Evolutionary conservation across 768 basidiomycete species (phyloP).

Genomic region (Fomitopsis pulvina): DNA sequence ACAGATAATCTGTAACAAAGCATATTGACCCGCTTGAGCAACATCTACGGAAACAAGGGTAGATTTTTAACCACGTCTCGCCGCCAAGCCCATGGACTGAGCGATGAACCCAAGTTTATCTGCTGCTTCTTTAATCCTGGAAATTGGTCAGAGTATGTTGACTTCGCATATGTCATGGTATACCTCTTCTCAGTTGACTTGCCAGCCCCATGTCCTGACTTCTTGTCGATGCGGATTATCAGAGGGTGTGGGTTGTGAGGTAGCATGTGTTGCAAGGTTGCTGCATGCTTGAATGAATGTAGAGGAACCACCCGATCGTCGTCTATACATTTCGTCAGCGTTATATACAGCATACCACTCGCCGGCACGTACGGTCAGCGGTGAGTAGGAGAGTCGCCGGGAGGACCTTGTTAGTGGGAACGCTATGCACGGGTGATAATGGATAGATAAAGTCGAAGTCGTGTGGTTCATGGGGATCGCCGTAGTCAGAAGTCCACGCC

Average conservation of each 20-base stretch:
- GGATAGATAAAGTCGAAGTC: slow-evolving; percentile 84
- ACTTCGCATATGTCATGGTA: slow-evolving; percentile 5
- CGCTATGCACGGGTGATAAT: slow-evolving; percentile 76
- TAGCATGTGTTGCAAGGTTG: slow-evolving; percentile 62
- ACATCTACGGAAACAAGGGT: background rate
- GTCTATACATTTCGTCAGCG: slow-evolving; percentile 33
- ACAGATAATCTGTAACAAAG: background rate
- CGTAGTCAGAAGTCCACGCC: slow-evolving; percentile 78
- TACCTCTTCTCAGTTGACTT: slow-evolving; percentile 70
- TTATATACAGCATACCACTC: background rate
- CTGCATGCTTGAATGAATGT: slow-evolving; percentile 80
- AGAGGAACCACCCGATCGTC: slow-evolving; percentile 85
- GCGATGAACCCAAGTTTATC: slow-evolving; percentile 77
- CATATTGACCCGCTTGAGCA: background rate
- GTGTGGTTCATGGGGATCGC: slow-evolving; percentile 62
- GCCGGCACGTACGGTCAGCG: slow-evolving; percentile 62
- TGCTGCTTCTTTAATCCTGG: slow-evolving; percentile 66
- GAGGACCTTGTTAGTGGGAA: slow-evolving; percentile 50
- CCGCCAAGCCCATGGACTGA: slow-evolving; percentile 49
- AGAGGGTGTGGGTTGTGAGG: slow-evolving; percentile 68
- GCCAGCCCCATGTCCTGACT: slow-evolving; percentile 76
- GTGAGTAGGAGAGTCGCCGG: slow-evolving; percentile 75
- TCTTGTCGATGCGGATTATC: slow-evolving; percentile 71
- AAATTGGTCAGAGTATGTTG: background rate
- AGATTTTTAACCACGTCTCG: slow-evolving; percentile 2